Percentiles rank a stretch among this genome's conserved stretches.
These are phyloP conservation scores for Fusarium albosuccineum DNA, from an alignment of 2,329 filamentous ascomycete genomes.

Conservation along the genomic window DNA sequence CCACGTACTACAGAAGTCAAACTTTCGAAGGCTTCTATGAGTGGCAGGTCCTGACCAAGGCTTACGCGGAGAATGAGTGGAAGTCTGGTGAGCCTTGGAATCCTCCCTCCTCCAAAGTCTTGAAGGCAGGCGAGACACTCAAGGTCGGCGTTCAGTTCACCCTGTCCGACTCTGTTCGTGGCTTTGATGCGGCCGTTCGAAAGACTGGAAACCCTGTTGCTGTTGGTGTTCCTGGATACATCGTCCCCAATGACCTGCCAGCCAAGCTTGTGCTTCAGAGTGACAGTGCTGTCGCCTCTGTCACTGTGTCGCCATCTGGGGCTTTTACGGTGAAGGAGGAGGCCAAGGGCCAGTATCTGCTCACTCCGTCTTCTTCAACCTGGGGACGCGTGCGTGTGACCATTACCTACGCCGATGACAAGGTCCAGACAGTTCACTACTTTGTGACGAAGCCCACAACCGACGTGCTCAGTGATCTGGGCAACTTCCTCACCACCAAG, in stretches of 20 bases:
- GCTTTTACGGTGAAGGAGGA: conserved; percentile 52
- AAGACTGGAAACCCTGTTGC: conserved; percentile 61
- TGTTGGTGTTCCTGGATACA: conserved; percentile 67
- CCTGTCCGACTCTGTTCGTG: conserved; percentile 58
- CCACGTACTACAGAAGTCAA: conserved; percentile 63
- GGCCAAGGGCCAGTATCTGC: conserved; percentile 52
- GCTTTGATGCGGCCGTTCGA: conserved; percentile 61
- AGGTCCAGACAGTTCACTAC: conserved; percentile 68
- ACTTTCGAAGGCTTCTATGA: conserved; percentile 72
- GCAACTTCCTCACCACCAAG: conserved; percentile 65
- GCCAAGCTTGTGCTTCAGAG: conserved; percentile 61
- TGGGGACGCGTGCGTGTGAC: conserved; percentile 65
- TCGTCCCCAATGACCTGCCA: conserved; percentile 62
- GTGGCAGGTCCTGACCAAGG: conserved; percentile 67
- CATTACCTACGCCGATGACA: conserved; percentile 62
- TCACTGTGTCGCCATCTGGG: conserved; percentile 54
- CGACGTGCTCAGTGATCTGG: conserved; percentile 60
- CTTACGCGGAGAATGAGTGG: conserved; percentile 71
- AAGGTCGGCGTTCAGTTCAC: conserved; percentile 66
- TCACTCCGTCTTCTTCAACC: conserved; percentile 57
- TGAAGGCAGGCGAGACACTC: conserved; percentile 60
- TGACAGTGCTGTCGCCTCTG: conserved; percentile 54
- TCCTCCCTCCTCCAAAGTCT: conserved; percentile 58
- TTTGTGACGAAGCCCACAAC: conserved; percentile 63
- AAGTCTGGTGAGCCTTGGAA: conserved; percentile 66